phyloP scores from a whole-genome alignment of 768 basidiomycete genomes.

The Pisolithus albus region DNA sequence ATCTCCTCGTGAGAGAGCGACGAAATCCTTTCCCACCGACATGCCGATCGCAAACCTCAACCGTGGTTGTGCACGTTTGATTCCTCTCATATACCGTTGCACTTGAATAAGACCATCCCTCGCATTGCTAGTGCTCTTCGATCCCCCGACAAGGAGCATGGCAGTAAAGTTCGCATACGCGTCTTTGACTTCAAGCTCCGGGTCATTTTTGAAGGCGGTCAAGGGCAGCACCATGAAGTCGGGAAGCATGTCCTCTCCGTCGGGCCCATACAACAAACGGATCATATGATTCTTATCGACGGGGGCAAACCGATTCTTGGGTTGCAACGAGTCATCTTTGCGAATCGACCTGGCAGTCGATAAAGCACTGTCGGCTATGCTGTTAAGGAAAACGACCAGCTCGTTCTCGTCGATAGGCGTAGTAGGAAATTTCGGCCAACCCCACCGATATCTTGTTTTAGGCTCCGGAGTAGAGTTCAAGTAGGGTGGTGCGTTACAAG shows the following conservation, averaged over 20 bases:
- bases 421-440: conserved; percentile 1
- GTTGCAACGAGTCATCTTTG: too few relatives aligned
- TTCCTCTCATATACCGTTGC: too few relatives aligned
- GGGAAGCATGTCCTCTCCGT: conserved; percentile 2
- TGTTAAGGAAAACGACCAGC: conserved; percentile 5
- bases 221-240: conserved; percentile 3
- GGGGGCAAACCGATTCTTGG: too few relatives aligned
- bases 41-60: not conserved
- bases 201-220: not conserved
- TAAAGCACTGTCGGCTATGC: not conserved
- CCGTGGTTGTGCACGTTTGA: conserved; percentile 3
- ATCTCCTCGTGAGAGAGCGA: conserved; percentile 1
- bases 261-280: conserved; percentile 1
- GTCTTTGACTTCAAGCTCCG: not conserved
- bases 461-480: not conserved
- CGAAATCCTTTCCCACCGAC: not conserved
- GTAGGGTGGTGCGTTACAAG: not conserved
- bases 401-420: not conserved
- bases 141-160: not conserved
- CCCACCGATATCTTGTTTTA: not conserved
- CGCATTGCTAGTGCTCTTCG: not conserved
- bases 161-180: conserved; percentile 2
- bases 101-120: not conserved
- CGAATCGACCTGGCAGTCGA: not conserved
- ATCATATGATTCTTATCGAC: not conserved